Evolutionary conservation across 2,329 filamentous ascomycete genomes (phyloP).

Genomic region (Sclerotinia nivalis): DNA sequence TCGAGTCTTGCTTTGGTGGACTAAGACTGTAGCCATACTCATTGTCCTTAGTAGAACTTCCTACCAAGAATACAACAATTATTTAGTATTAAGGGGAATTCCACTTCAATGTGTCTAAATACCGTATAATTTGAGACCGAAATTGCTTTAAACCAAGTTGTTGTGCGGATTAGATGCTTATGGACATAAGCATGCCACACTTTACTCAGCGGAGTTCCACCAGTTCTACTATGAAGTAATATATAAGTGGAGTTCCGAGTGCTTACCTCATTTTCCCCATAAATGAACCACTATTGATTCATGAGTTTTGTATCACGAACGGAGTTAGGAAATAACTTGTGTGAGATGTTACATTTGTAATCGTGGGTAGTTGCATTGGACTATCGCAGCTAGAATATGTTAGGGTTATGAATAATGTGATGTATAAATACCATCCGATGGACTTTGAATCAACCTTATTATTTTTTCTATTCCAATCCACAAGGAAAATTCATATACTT

Average conservation of each 20-base stretch:
- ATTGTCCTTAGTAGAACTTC: neutral
- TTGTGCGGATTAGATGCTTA: neutral
- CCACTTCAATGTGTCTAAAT: neutral
- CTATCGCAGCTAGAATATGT: neutral
- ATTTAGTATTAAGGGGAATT: neutral
- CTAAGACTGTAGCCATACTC: neutral
- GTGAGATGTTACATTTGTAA: neutral
- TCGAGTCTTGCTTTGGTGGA: conserved; percentile 21
- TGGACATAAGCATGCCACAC: neutral
- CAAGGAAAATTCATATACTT: neutral
- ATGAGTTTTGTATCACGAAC: neutral
- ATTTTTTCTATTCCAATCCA: neutral
- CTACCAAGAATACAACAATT: neutral
- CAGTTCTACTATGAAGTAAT: neutral
- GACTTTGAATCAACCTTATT: neutral
- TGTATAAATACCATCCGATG: neutral
- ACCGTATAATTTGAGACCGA: neutral
- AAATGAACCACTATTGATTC: neutral
- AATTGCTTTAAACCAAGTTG: neutral
- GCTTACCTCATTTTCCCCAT: neutral
- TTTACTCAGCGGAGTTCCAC: neutral
- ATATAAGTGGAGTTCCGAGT: neutral
- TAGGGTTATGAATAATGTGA: neutral
- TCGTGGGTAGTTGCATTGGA: neutral
- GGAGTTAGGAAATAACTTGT: neutral